Conservation (phyloP, 495 filamentous ascomycete genomes). For the Daldinia caldariorum region DNA sequence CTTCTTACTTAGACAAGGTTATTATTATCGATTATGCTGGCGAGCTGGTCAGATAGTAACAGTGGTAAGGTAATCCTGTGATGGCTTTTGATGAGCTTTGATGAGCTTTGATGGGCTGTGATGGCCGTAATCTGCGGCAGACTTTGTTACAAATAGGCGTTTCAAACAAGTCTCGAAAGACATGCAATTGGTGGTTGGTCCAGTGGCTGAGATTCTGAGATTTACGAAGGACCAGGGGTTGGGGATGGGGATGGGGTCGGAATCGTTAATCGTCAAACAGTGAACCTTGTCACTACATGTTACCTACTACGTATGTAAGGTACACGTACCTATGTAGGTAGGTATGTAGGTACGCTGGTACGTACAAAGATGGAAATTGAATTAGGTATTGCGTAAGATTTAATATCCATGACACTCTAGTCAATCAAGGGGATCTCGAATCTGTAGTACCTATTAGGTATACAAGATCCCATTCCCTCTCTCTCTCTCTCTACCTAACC, state of each 20-base stretch:
- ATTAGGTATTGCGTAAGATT: not conserved
- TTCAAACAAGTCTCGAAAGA: constrained; percentile 37
- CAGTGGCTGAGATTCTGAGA: constrained; percentile 1
- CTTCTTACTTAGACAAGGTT: constrained; percentile 1
- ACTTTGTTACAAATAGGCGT: constrained; percentile 40
- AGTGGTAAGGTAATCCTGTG: not conserved
- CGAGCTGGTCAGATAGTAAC: too few species aligned
- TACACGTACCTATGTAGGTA: too few species aligned
- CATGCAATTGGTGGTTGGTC: constrained; percentile 20
- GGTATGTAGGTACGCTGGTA: not conserved
- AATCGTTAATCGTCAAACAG: not conserved
- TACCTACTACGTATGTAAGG: too few species aligned
- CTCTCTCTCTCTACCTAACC: not conserved
- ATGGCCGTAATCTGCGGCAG: constrained; percentile 36
- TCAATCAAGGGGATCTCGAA: too few species aligned
- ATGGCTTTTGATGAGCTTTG: too few species aligned
- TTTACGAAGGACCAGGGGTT: constrained; percentile 20
- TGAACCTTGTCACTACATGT: not conserved
- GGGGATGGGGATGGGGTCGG: not conserved
- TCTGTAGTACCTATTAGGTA: not conserved
- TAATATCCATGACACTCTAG: not conserved
- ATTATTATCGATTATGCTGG: constrained; percentile 14
- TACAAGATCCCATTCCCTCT: not conserved
- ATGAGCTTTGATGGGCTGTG: too few species aligned
- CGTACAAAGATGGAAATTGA: constrained; percentile 1